Percentiles rank a stretch among this genome's conserved stretches.
Conservation (phyloP, 2,329 filamentous ascomycete species). For the Albifimbria verrucaria region DNA sequence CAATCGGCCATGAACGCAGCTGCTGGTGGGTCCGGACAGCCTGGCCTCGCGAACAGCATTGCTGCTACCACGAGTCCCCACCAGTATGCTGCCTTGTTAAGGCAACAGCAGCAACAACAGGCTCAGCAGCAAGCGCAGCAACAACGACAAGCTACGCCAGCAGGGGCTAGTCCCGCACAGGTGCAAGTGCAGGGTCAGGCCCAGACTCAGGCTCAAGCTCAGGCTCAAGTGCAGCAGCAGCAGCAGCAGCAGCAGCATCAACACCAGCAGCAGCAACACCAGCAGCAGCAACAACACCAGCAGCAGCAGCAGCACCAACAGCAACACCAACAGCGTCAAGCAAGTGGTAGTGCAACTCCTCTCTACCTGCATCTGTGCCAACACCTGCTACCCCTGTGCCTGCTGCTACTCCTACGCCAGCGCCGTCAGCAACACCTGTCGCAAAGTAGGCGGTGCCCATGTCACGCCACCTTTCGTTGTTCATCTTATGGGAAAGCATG, state of each 20-base stretch:
- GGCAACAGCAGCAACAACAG: slow-evolving; percentile 53
- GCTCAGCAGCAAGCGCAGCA: slow-evolving; percentile 26
- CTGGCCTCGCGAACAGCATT: slow-evolving; percentile 46
- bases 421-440: background rate
- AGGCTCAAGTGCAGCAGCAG: slow-evolving; percentile 13
- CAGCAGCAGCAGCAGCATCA: slow-evolving; percentile 14
- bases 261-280: slow-evolving; percentile 12
- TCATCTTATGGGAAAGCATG: too few species aligned
- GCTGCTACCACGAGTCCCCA: slow-evolving; percentile 50
- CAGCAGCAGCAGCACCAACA: slow-evolving; percentile 15
- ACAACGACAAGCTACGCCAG: slow-evolving; percentile 15
- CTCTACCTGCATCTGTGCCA: slow-evolving; percentile 11
- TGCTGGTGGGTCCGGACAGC: slow-evolving; percentile 45
- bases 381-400: background rate
- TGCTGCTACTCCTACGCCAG: background rate
- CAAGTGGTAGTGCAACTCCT: slow-evolving; percentile 39
- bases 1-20: slow-evolving; percentile 55
- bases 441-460: too few species aligned
- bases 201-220: slow-evolving; percentile 10
- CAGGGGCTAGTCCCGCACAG: slow-evolving; percentile 21
- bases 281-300: slow-evolving; percentile 12
- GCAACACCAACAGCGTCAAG: slow-evolving; percentile 28
- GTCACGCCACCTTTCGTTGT: too few species aligned
- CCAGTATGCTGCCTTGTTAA: slow-evolving; percentile 56
- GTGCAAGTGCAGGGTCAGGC: slow-evolving; percentile 23